phyloP scores from a whole-genome alignment of 2,329 filamentous ascomycete species.

The Stemphylium vesicarium region DNA sequence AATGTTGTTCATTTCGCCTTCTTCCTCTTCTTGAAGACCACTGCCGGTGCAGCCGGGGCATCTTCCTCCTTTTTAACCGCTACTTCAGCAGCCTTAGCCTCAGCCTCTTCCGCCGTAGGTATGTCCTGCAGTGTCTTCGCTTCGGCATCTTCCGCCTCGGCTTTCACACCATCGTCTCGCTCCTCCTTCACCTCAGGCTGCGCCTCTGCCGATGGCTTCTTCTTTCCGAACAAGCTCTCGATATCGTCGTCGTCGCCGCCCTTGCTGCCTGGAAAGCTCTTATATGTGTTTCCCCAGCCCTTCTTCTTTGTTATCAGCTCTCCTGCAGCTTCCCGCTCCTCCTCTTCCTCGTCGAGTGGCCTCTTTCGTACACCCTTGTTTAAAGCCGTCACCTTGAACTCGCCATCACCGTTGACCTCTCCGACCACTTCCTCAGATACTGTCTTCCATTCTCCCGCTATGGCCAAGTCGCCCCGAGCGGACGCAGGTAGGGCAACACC shows the following conservation, averaged over 20 bases:
- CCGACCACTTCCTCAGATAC: conserved; percentile 59
- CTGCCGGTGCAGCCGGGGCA: conserved; percentile 47
- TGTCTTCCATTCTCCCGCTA: conserved; percentile 86
- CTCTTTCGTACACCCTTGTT: conserved; percentile 69
- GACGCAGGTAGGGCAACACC: conserved; percentile 84
- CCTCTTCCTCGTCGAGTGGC: conserved; percentile 64
- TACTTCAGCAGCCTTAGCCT: conserved; percentile 21
- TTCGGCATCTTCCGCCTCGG: conserved; percentile 25
- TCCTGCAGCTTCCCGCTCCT: conserved; percentile 65
- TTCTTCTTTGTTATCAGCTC: conserved; percentile 51
- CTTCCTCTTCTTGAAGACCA: conserved; percentile 83
- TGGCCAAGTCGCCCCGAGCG: conserved; percentile 79
- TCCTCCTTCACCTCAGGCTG: conserved; percentile 50
- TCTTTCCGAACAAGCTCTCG: conserved; percentile 63
- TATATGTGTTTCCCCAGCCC: conserved; percentile 56
- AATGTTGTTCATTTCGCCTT: conserved; percentile 57
- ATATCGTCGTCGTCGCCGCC: conserved; percentile 69
- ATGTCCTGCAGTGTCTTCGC: conserved; percentile 30
- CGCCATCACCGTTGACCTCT: conserved; percentile 53
- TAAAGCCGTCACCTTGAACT: conserved; percentile 51
- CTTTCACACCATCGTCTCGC: conserved; percentile 30
- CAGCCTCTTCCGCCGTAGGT: conserved; percentile 37
- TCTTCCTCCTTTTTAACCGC: conserved; percentile 31
- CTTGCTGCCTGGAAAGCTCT: conserved; percentile 52
- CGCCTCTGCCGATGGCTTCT: conserved; percentile 16